Evolutionary conservation across 78 protist species (phyloP).

Genomic region (Planoprotostelium fungivorum): DNA sequence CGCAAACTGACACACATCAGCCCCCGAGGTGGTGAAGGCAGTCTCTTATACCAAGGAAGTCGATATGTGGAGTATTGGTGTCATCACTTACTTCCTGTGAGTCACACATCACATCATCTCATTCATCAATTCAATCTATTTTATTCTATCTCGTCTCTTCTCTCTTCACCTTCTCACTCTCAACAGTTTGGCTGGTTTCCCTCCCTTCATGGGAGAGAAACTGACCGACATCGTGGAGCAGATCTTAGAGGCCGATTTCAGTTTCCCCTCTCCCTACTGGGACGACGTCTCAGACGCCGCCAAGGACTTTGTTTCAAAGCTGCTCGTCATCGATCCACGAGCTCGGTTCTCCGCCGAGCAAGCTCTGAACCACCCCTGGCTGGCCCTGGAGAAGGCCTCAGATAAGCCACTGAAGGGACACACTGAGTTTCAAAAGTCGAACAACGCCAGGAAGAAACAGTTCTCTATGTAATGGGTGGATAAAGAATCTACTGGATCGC

Average conservation of each 20-base stretch:
- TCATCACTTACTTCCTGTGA: conserved; percentile 28
- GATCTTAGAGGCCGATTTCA: conserved; percentile 38
- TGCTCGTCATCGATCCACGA: not conserved
- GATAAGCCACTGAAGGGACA: not conserved
- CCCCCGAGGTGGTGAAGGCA: conserved; percentile 45
- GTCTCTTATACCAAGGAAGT: conserved; percentile 38
- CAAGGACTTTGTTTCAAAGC: not conserved
- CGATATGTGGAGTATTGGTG: conserved; percentile 66
- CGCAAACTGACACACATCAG: too few relatives aligned
- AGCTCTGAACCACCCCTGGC: conserved; percentile 57
- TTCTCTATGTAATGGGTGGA: not conserved
- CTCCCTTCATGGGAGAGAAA: conserved; percentile 46
- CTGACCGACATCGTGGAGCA: conserved; percentile 29
- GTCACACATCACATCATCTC: not conserved
- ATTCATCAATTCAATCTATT: not conserved
- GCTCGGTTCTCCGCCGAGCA: conserved; percentile 34
- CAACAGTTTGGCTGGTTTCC: conserved; percentile 21
- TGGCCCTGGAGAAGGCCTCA: not conserved
- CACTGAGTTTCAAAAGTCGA: not conserved
- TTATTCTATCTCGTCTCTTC: conserved; percentile 25
- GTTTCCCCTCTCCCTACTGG: conserved; percentile 64
- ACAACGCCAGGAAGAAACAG: not conserved
- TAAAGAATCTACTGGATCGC: too few relatives aligned
- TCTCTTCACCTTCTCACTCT: not conserved
- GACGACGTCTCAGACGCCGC: conserved; percentile 28